Conservation (phyloP, 768 basidiomycete species). For the Mycena vulgaris region DNA sequence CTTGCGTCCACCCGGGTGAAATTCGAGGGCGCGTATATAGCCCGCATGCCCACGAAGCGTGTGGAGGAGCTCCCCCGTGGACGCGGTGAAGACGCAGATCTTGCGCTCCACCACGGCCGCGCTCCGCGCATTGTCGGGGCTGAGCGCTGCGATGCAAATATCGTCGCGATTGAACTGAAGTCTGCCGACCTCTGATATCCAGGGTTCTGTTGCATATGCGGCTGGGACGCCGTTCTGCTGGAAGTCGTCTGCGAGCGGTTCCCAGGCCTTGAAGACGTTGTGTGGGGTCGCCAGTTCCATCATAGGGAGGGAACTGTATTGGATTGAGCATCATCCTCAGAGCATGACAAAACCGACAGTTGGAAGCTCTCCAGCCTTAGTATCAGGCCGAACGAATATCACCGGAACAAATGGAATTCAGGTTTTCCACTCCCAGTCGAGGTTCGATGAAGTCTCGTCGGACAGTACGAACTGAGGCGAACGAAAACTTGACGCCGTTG, state of each 20-base stretch:
- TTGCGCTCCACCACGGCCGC: background rate
- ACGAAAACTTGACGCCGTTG: too few species aligned
- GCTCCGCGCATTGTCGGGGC: background rate
- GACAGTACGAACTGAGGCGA: too few species aligned
- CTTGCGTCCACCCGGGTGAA: too few species aligned
- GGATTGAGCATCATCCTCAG: too few species aligned
- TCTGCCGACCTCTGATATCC: background rate
- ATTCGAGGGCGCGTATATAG: background rate
- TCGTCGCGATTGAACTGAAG: background rate
- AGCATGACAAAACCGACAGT: too few species aligned
- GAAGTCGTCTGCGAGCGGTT: slow-evolving; percentile 6
- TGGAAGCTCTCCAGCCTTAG: too few species aligned
- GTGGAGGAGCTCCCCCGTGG: slow-evolving; percentile 3
- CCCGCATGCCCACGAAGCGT: slow-evolving; percentile 1
- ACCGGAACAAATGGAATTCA: too few species aligned
- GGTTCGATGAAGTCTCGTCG: too few species aligned
- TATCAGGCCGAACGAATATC: too few species aligned
- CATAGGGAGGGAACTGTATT: too few species aligned
- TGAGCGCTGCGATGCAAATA: background rate
- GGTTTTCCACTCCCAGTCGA: too few species aligned
- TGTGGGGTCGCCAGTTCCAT: too few species aligned
- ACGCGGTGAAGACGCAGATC: slow-evolving; percentile 2
- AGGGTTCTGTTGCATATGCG: background rate
- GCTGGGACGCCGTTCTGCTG: slow-evolving; percentile 5
- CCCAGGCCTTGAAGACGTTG: background rate